phyloP scores from a whole-genome alignment of 306 rosid genomes.

The Pyrus pyrifolia region DNA sequence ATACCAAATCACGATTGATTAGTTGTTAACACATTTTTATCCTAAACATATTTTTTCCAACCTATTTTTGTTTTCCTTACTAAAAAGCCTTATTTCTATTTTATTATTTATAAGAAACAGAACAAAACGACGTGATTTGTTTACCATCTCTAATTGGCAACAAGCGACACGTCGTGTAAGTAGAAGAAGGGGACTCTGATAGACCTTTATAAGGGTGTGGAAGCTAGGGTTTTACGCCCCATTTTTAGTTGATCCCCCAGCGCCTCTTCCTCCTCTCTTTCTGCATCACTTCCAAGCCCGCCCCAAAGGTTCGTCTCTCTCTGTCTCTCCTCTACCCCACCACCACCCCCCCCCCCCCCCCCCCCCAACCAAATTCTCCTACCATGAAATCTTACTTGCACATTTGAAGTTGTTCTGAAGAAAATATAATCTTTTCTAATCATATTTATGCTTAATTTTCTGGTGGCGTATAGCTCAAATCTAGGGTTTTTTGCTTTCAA shows the following conservation, averaged over 20 bases:
- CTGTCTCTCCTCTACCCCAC: neutral
- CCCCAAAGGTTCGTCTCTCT: neutral
- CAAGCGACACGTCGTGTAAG: neutral
- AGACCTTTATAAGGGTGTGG: neutral
- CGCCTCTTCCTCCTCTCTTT: neutral
- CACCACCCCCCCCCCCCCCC: no score
- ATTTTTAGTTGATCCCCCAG: neutral
- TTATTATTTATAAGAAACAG: no score
- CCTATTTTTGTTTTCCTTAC: no score
- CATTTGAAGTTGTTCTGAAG: neutral
- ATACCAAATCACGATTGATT: no score
- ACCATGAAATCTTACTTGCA: neutral
- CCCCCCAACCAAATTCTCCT: neutral
- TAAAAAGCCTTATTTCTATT: no score
- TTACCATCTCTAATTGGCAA: no score
- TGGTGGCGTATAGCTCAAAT: neutral
- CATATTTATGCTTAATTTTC: neutral
- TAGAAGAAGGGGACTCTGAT: neutral
- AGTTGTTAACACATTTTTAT: no score
- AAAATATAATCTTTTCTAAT: neutral
- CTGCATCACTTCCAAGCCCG: conserved; percentile 11
- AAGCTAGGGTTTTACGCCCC: conserved; percentile 24
- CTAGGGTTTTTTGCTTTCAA: neutral
- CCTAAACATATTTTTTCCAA: neutral
- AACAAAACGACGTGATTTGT: neutral